Conservation (phyloP, 306 rosid species). For the Abrus precatorius region DNA sequence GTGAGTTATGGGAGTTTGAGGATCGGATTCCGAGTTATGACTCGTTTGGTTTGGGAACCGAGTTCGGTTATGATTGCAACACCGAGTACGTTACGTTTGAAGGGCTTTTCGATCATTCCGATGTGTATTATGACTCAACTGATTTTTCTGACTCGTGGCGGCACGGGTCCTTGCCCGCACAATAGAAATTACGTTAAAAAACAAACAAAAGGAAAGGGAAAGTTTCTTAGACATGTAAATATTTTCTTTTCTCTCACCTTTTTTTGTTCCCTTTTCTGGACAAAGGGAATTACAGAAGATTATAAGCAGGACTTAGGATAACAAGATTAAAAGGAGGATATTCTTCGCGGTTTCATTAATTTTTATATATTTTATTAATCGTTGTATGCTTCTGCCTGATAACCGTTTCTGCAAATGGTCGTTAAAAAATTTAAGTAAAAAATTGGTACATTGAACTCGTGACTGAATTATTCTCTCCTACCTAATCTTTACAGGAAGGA, state of each 20-base stretch:
- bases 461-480: neutral
- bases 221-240: constrained; percentile 23
- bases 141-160: constrained; percentile 71
- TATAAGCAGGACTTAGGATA: constrained; percentile 31
- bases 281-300: constrained; percentile 41
- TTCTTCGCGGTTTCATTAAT: no score
- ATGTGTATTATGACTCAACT: constrained; percentile 67
- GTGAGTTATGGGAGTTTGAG: constrained; percentile 75
- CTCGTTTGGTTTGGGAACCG: constrained; percentile 66
- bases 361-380: neutral
- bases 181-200: constrained; percentile 36
- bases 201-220: neutral
- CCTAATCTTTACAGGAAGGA: neutral
- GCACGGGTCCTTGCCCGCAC: constrained; percentile 76
- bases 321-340: neutral
- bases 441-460: neutral
- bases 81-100: constrained; percentile 66
- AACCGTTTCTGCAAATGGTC: neutral
- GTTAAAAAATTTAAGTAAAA: neutral
- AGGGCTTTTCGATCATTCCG: constrained; percentile 75
- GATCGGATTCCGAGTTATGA: constrained; percentile 69
- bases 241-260: neutral
- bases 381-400: neutral
- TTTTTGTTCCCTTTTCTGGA: constrained; percentile 1
- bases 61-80: constrained; percentile 22